phyloP scores from a whole-genome alignment of 768 basidiomycete species.

The Pholiota conissans region DNA sequence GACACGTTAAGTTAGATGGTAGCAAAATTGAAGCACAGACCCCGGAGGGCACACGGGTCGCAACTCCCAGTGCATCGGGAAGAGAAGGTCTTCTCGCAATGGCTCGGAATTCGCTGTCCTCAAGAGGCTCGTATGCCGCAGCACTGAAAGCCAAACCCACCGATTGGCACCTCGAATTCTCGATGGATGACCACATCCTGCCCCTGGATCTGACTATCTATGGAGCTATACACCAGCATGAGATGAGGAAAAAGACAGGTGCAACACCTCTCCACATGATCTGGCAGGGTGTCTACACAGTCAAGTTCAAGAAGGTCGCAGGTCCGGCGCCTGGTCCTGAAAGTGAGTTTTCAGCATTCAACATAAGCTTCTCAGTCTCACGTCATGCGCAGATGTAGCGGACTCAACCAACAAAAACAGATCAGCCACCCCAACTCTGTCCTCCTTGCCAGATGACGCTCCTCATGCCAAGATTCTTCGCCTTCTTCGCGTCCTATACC shows the following conservation, averaged over 20 bases:
- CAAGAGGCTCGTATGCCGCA: slow-evolving; percentile 82
- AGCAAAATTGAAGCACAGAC: slow-evolving; percentile 96
- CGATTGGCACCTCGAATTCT: slow-evolving; percentile 98
- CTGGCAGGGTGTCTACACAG: slow-evolving; percentile 88
- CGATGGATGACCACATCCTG: slow-evolving; percentile 84
- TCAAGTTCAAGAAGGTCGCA: slow-evolving; percentile 90
- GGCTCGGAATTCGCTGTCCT: slow-evolving; percentile 27
- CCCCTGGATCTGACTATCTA: slow-evolving; percentile 92
- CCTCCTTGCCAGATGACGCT: slow-evolving; percentile 82
- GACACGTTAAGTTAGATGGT: slow-evolving; percentile 66
- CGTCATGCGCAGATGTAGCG: slow-evolving; percentile 39
- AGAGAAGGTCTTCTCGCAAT: slow-evolving; percentile 39
- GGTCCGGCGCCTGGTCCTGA: slow-evolving; percentile 74
- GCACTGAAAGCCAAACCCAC: slow-evolving; percentile 90
- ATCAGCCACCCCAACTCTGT: slow-evolving; percentile 65
- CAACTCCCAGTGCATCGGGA: slow-evolving; percentile 69
- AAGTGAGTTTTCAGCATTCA: slow-evolving; percentile 39
- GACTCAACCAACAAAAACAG: slow-evolving; percentile 51
- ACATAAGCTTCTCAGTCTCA: neutral
- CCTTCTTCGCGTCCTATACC: slow-evolving; percentile 83
- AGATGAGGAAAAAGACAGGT: slow-evolving; percentile 73
- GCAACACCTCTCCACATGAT: slow-evolving; percentile 67
- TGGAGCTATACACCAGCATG: slow-evolving; percentile 93
- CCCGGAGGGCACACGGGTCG: slow-evolving; percentile 92
- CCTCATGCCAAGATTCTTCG: slow-evolving; percentile 90